Evolutionary conservation across 176 grass and related monocot species (phyloP).

Genomic region (Oryza glaberrima): DNA sequence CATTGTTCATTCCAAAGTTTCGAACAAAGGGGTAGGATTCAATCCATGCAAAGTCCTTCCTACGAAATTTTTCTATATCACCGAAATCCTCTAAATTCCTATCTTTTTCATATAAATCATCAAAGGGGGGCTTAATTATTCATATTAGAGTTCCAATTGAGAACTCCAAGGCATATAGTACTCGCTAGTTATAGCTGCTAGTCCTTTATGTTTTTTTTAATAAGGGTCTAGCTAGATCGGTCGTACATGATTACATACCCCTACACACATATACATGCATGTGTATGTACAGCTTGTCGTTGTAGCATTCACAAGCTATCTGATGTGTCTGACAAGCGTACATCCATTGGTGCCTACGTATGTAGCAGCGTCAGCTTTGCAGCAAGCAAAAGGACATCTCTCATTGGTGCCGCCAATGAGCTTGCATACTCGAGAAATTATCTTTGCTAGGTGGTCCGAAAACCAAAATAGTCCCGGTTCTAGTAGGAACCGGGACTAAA

Average conservation of each 20-base stretch:
- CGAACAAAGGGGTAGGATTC: too few species aligned
- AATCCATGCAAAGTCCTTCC: too few species aligned
- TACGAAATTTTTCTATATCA: too few species aligned
- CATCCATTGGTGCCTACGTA: constrained; percentile 30
- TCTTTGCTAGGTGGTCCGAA: too few species aligned
- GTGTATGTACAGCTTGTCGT: constrained; percentile 2
- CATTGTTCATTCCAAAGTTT: too few species aligned
- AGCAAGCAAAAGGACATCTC: constrained; percentile 15
- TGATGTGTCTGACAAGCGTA: constrained; percentile 36
- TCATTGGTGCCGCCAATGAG: background rate
- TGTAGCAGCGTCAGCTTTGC: constrained; percentile 14
- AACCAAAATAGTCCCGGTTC: too few species aligned
- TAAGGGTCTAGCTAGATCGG: background rate
- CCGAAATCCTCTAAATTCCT: too few species aligned
- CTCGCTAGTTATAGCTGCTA: background rate
- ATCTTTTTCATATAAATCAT: too few species aligned
- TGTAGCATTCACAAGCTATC: constrained; percentile 7
- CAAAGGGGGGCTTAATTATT: too few species aligned
- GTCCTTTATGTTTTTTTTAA: background rate
- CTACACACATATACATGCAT: constrained; percentile 1
- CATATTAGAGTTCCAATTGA: background rate
- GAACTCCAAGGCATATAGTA: background rate
- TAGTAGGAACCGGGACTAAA: too few species aligned
- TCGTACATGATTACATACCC: background rate
- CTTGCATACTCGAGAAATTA: background rate